phyloP scores from a whole-genome alignment of 2,329 filamentous ascomycete species.

The Xylariaceae sp. region DNA sequence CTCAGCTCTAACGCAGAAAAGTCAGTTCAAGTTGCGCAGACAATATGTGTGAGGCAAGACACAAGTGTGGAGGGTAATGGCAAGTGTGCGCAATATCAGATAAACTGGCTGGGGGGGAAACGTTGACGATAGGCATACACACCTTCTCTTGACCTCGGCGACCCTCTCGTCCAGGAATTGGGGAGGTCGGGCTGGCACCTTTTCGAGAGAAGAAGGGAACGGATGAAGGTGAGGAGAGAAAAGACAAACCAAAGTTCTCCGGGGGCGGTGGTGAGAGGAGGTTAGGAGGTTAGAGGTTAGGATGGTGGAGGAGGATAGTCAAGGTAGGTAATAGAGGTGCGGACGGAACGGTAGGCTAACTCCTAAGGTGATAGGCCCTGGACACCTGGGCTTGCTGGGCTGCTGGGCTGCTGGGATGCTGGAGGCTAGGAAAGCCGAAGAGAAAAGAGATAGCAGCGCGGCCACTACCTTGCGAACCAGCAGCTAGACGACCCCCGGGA shows the following conservation, averaged over 20 bases:
- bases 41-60: slow-evolving; percentile 11
- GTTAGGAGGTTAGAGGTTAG: slow-evolving; percentile 7
- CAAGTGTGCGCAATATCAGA: slow-evolving; percentile 19
- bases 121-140: slow-evolving; percentile 26
- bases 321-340: slow-evolving; percentile 19
- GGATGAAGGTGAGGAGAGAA: slow-evolving; percentile 17
- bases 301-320: slow-evolving; percentile 10
- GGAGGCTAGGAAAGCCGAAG: no score
- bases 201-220: slow-evolving; percentile 28
- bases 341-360: slow-evolving; percentile 27
- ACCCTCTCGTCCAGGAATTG: slow-evolving; percentile 26
- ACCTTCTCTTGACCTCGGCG: slow-evolving; percentile 28
- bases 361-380: slow-evolving; percentile 17
- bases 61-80: slow-evolving; percentile 16
- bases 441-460: slow-evolving; percentile 14
- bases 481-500: slow-evolving; percentile 14
- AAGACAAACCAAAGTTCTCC: slow-evolving; percentile 15
- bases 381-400: slow-evolving; percentile 5
- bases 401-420: no score
- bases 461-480: slow-evolving; percentile 8
- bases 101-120: slow-evolving; percentile 12
- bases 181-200: slow-evolving; percentile 30
- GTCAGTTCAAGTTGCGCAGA: slow-evolving; percentile 21
- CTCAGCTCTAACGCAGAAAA: slow-evolving; percentile 25
- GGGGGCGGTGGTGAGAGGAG: slow-evolving; percentile 15